Percentiles rank a stretch among this genome's conserved stretches.
phyloP scores from a whole-genome alignment of 2,329 filamentous ascomycete species.

The Fusarium sp. region DNA sequence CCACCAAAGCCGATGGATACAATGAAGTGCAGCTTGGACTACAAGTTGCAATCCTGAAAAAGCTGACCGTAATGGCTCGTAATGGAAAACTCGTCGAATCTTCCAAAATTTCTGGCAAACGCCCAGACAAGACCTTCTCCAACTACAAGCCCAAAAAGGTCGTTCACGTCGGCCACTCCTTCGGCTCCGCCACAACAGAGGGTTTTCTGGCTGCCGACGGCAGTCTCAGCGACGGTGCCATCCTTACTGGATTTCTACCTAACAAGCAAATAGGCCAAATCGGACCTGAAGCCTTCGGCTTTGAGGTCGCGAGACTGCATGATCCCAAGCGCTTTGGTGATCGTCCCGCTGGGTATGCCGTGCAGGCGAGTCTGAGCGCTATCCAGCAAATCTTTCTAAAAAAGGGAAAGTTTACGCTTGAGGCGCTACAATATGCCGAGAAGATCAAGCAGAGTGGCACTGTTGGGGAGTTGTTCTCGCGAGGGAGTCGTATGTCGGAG shows the following conservation, averaged over 20 bases:
- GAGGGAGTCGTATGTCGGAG: neutral
- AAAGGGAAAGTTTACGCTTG: neutral
- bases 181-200: neutral
- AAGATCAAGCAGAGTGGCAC: neutral
- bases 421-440: neutral
- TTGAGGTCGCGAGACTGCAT: neutral
- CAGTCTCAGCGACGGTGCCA: neutral
- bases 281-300: neutral
- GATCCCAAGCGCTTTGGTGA: neutral
- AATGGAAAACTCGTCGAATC: rapidly evolving
- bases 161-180: neutral
- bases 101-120: rapidly evolving
- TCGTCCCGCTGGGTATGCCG: neutral
- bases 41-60: neutral
- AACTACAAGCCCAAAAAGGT: neutral
- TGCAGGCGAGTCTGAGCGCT: neutral
- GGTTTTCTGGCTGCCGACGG: neutral
- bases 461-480: neutral
- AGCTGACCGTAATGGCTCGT: neutral
- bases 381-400: neutral
- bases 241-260: neutral
- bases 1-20: neutral
- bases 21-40: neutral
- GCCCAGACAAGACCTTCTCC: rapidly evolving
- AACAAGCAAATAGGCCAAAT: neutral